phyloP scores from a whole-genome alignment of 306 rosid genomes.

The Medicago arabica region DNA sequence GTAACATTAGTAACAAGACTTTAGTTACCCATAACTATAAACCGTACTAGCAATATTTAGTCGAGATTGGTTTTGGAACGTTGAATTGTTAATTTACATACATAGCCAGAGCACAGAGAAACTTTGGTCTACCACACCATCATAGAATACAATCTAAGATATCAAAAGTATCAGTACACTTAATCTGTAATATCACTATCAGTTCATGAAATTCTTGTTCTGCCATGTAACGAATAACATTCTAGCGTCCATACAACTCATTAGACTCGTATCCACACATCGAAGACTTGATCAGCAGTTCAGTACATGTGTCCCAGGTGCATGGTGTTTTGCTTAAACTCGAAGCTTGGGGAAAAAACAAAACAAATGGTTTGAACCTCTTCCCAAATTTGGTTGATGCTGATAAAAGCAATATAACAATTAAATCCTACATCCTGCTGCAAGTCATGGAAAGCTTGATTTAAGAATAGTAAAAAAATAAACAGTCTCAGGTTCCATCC shows the following conservation, averaged over 20 bases:
- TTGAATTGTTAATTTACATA: background rate
- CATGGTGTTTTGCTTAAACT: background rate
- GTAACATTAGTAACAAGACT: background rate
- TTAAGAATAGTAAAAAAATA: conserved; percentile 2
- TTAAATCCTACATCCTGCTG: conserved; percentile 21
- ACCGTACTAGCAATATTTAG: background rate
- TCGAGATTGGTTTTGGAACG: background rate
- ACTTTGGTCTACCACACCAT: conserved; percentile 22
- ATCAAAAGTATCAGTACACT: conserved; percentile 3
- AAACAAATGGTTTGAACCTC: conserved; percentile 6
- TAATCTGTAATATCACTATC: conserved; percentile 21
- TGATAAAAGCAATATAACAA: conserved; percentile 15
- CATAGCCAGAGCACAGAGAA: conserved; percentile 4
- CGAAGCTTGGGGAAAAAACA: background rate
- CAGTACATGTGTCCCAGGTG: background rate
- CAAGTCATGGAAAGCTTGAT: conserved; percentile 5
- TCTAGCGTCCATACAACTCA: conserved; percentile 13
- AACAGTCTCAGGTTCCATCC: conserved; percentile 9
- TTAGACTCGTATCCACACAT: background rate
- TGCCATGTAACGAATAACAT: background rate
- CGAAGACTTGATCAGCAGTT: background rate
- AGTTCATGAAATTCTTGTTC: background rate
- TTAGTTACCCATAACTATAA: background rate
- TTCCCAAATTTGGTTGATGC: conserved; percentile 10
- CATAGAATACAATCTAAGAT: background rate